These are phyloP conservation scores for Phycomyces nitens DNA, from an alignment of 192 early-diverging fungal genomes.

Conservation along the genomic window DNA sequence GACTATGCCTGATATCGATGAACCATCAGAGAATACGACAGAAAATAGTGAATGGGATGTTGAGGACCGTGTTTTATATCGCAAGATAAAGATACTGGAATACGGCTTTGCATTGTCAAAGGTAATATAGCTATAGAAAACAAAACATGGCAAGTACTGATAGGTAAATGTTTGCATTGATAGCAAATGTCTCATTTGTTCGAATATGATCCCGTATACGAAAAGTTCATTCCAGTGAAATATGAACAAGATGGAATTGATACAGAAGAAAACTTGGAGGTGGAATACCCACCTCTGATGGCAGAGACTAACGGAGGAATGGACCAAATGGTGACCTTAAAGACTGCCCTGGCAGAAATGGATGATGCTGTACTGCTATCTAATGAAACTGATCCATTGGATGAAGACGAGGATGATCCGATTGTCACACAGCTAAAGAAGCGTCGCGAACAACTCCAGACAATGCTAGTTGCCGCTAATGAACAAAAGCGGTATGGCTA, in stretches of 20 bases:
- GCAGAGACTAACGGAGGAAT: no score
- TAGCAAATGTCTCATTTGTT: constrained; percentile 26
- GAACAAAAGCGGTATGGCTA: constrained; percentile 7
- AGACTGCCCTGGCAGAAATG: constrained; percentile 9
- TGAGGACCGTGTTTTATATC: background rate
- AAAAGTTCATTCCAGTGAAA: constrained; percentile 5
- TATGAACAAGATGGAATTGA: background rate
- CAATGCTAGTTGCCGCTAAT: constrained; percentile 6
- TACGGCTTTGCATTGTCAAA: constrained; percentile 32
- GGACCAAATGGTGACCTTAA: background rate
- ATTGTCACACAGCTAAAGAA: constrained; percentile 25
- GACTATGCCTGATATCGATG: background rate
- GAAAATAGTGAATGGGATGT: background rate
- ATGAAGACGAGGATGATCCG: constrained; percentile 20
- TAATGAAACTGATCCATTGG: constrained; percentile 15
- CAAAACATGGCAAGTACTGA: no score
- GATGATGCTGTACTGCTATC: constrained; percentile 19
- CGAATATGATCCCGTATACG: constrained; percentile 22
- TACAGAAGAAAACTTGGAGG: background rate
- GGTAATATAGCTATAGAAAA: constrained; percentile 20
- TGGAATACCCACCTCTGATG: no score
- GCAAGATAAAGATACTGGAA: constrained; percentile 25
- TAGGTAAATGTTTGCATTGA: background rate
- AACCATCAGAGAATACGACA: background rate
- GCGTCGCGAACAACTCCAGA: constrained; percentile 32